Conservation (phyloP, 805 yeast species). For the Teunomyces gatunensis region DNA sequence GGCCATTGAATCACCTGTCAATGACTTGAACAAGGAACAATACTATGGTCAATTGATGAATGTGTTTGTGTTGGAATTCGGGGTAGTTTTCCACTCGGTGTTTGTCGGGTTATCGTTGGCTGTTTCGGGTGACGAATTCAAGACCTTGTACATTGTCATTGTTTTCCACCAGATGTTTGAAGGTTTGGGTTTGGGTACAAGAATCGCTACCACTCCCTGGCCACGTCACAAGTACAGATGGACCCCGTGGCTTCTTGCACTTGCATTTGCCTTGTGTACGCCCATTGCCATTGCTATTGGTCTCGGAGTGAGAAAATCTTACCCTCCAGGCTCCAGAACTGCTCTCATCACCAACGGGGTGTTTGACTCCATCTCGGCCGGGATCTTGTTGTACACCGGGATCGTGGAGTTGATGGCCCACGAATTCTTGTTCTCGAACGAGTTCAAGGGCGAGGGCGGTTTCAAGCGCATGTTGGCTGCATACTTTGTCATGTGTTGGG, state of each 20-base stretch:
- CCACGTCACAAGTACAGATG: conserved; percentile 37
- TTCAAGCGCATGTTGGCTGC: conserved; percentile 51
- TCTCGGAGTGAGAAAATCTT: conserved; percentile 31
- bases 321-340: conserved; percentile 32
- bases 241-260: conserved; percentile 47
- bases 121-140: conserved; percentile 74
- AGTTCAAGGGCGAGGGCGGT: conserved; percentile 60
- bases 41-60: conserved; percentile 58
- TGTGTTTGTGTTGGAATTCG: conserved; percentile 68
- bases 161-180: conserved; percentile 81
- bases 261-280: conserved; percentile 29
- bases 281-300: conserved; percentile 37
- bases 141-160: conserved; percentile 64
- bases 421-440: conserved; percentile 42
- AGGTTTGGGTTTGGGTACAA: conserved; percentile 81
- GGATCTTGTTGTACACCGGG: conserved; percentile 35
- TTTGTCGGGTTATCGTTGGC: conserved; percentile 78
- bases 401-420: conserved; percentile 39
- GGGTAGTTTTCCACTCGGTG: conserved; percentile 79
- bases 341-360: conserved; percentile 32
- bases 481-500: conserved; percentile 53
- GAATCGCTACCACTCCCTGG: conserved; percentile 62
- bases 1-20: conserved; percentile 32
- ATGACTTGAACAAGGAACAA: conserved; percentile 37
- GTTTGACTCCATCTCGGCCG: conserved; percentile 35